Evolutionary conservation across 352 stramenopile genomes (phyloP).

Genomic region (Globisporangium rhizosaccharum): DNA sequence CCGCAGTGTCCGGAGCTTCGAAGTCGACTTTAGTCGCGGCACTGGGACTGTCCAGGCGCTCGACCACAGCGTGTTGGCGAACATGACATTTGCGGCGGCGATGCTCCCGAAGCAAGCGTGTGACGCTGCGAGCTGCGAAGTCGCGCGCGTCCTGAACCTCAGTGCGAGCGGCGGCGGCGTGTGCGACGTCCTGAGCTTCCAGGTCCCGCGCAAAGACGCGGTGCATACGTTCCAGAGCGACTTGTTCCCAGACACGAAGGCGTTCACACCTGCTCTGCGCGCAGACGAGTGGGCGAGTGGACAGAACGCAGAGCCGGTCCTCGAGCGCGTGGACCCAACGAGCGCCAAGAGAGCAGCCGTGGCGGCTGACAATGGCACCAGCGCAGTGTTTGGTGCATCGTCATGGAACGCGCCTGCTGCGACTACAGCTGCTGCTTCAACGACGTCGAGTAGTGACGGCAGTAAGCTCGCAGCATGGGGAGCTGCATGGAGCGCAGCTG

Average conservation of each 20-base stretch:
- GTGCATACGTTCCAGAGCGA: constrained; percentile 64
- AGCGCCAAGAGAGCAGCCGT: constrained; percentile 9
- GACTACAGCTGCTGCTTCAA: not conserved
- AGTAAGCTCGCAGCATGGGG: constrained; percentile 6
- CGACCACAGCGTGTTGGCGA: constrained; percentile 40
- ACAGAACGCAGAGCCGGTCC: constrained; percentile 32
- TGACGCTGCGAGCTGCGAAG: constrained; percentile 48
- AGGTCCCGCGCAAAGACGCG: constrained; percentile 58
- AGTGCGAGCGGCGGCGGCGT: constrained; percentile 32
- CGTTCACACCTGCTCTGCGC: constrained; percentile 30
- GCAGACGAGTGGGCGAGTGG: constrained; percentile 37
- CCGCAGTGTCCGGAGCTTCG: constrained; percentile 49
- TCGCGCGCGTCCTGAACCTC: constrained; percentile 61
- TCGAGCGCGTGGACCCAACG: constrained; percentile 30
- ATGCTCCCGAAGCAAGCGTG: constrained; percentile 51
- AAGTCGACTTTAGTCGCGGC: constrained; percentile 41
- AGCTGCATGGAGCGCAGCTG: constrained; percentile 7
- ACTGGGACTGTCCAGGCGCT: constrained; percentile 34
- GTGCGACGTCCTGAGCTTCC: constrained; percentile 63
- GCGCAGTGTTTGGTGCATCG: constrained; percentile 29
- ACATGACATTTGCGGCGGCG: constrained; percentile 51
- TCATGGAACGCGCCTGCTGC: not conserved
- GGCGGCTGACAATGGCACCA: constrained; percentile 3
- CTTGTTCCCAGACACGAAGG: constrained; percentile 62
- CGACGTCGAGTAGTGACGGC: not conserved